Conservation (phyloP, 441 rosid genomes). For the Dalechampia spathulata region DNA sequence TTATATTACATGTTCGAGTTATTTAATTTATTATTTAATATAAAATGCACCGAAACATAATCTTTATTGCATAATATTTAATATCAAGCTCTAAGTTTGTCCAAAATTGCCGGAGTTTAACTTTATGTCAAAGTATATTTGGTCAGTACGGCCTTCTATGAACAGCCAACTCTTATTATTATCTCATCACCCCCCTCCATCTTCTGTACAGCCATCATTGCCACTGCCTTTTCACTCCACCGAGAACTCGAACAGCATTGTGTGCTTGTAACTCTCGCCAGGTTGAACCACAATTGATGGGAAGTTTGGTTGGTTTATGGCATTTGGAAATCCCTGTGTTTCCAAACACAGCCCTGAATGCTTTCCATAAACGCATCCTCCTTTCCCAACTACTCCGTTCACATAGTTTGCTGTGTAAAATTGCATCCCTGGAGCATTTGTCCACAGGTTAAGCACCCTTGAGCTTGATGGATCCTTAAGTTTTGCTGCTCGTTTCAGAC, state of each 20-base stretch:
- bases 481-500: conserved; percentile 64
- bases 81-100: no score
- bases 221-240: conserved; percentile 29
- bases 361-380: conserved; percentile 62
- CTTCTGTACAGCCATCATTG: no score
- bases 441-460: conserved; percentile 79
- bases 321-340: conserved; percentile 86
- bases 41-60: no score
- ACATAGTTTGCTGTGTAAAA: conserved; percentile 83
- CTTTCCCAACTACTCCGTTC: conserved; percentile 64
- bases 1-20: no score
- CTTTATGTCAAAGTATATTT: no score
- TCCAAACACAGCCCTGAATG: conserved; percentile 84
- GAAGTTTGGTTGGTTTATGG: conserved; percentile 69
- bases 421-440: conserved; percentile 78
- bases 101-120: no score
- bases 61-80: no score
- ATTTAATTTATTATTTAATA: no score
- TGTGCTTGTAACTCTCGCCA: conserved; percentile 63
- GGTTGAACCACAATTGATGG: conserved; percentile 69
- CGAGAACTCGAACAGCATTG: conserved; percentile 79
- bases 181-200: no score
- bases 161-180: no score
- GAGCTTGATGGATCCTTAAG: conserved; percentile 54
- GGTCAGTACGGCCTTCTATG: no score